Base-by-base conservation (phyloP, 805 yeast species). In the Hagleromyces aurorensis region DNA sequence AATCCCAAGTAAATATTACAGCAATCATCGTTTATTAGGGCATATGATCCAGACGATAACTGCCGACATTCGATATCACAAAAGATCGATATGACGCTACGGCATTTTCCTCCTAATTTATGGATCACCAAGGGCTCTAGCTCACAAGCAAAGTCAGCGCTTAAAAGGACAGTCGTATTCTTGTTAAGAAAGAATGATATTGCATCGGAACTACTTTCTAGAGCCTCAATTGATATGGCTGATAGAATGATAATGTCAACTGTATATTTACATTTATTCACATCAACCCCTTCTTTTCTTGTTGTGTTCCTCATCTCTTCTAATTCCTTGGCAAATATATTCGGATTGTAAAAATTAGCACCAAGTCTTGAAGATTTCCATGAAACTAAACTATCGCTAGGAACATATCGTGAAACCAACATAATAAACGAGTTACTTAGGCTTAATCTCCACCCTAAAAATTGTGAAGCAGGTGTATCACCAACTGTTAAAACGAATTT, bases 301-400 rank as follows among this genome's bases (percentile, higher is more conserved):
- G 34, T 17, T 12, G 37, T 18, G 5, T 33, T 23, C 7, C 28
- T 23, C 7, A 48, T 22, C 13, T 43, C 50, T 10, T 33, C 34
- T 6, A 43, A 34, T 24, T 42, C 49, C 18, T 48, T 51, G 2
- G 50, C 38, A 30, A 49, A 48, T 10, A 50, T 40, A 32, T 55
- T 54, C 7, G 61, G 59, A 9, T 47, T 45, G 30, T 54, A 55
- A 27, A 48, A 52, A 34, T 48, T 52, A 6, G 58, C 50, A 4
- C 59, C 58, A 11, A 52, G 25, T 21, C 48, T 48, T 3, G 50
- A 36, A 7, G 58, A 49, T 32, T 54, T 53, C 61, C 59, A 55
- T 3, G 56, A 44, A 1, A 55, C 48, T 11, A 50, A 29, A 4
- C 57, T 57, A 44, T 54, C 59, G 19, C 49, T 41, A 6, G 58